Base-by-base conservation (phyloP, 495 filamentous ascomycete species). In the Xylaria sp. region DNA sequence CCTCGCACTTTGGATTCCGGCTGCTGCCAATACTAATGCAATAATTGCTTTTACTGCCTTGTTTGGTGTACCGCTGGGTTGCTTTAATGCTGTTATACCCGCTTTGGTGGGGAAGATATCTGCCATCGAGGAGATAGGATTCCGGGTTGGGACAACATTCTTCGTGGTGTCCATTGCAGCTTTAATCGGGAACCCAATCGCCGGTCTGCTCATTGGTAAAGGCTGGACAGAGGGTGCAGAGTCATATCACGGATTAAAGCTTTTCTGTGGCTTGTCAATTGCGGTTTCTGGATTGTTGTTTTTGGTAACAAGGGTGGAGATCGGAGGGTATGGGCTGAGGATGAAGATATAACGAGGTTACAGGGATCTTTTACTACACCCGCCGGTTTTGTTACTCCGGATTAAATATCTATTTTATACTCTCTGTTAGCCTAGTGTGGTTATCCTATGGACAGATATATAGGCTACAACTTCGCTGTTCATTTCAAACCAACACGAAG, bases 31-130 rank as follows among this genome's bases (percentile, higher is more conserved):
- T 17, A 74, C 68, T 61, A 68, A 69, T 0, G 76, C 74, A 17
- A 72, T 82, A 5, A 73, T 84, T 7, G 77, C 79, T 21, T 83
- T 77, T 67, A 59, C 74, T 11, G 69, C 77, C n/a, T 73, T 82
- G 24, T 84, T 78, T 71, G 82, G 82, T 0, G 70, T 79, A 26
- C 65, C 81, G 61, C 31, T 35, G 19, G 57, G 57, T 2, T 59
- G 57, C 24, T 59, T 35, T 14, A 59, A 59, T 31, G 57, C 57
- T 17, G 19, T 59, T 31, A 59, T 59, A 59, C 57, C 57, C 7
- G 57, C 57, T 8, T 31, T 59, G 9, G 57, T 59, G 57, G 57
- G 57, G 33, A 35, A 37, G 57, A 59, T 59, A 59, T 59, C 57
- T 59, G 33, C 31, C 19, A 59, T 59, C 8, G 57, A 59, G 57